Evolutionary conservation across 148 eudicot genomes (phyloP).

Genomic region (Simmondsia chinensis): DNA sequence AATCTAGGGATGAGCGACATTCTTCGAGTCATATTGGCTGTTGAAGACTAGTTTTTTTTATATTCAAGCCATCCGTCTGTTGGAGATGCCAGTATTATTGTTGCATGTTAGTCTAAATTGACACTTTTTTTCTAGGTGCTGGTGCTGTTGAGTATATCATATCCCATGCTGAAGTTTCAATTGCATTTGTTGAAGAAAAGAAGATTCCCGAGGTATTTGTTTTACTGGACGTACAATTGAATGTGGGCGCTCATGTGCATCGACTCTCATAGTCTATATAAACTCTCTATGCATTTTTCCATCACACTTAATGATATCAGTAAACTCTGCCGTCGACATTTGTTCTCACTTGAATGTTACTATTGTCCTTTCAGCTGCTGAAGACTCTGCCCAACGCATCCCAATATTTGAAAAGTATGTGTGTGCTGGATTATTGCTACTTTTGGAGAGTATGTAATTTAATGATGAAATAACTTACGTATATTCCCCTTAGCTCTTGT

Average conservation of each 20-base stretch:
- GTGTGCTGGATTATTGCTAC: not conserved
- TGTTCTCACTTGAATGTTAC: constrained; percentile 1
- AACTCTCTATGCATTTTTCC: too few relatives aligned
- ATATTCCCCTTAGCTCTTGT: constrained; percentile 59
- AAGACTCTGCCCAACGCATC: constrained; percentile 61
- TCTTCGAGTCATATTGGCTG: too few relatives aligned
- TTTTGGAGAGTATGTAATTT: too few relatives aligned
- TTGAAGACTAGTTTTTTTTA: too few relatives aligned
- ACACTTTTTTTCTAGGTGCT: constrained; percentile 58
- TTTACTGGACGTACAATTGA: too few relatives aligned
- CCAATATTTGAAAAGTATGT: constrained; percentile 72
- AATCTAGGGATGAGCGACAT: too few relatives aligned
- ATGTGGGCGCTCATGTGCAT: too few relatives aligned
- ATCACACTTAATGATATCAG: too few relatives aligned
- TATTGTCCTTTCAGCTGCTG: constrained; percentile 58
- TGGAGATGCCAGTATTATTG: not conserved
- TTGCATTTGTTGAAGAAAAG: constrained; percentile 93
- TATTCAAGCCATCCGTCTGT: too few relatives aligned
- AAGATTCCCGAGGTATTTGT: constrained; percentile 75
- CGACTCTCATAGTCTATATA: too few relatives aligned
- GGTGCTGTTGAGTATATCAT: constrained; percentile 92
- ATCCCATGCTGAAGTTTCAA: constrained; percentile 71
- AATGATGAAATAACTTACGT: not conserved
- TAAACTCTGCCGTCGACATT: not conserved
- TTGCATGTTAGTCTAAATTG: constrained; percentile 5